Percentiles rank a stretch among this genome's conserved stretches.
phyloP scores from a whole-genome alignment of 2,329 filamentous ascomycete genomes.

The Leptographium lundbergii region DNA sequence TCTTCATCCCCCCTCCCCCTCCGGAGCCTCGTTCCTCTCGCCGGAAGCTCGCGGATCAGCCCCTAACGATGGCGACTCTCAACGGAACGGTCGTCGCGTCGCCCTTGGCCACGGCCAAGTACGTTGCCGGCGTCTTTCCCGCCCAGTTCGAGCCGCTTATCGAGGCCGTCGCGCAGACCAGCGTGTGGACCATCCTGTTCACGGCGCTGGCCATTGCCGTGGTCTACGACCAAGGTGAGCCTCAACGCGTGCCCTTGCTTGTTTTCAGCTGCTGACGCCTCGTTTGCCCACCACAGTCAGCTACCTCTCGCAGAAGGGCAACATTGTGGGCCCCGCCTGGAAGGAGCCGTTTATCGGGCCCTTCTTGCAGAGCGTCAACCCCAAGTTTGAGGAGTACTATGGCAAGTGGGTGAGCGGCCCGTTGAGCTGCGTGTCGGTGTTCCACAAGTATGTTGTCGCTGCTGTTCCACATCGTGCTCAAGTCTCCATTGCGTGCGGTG shows the following conservation, averaged over 20 bases:
- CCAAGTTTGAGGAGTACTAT: slow-evolving; percentile 83
- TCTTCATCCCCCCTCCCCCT: not conserved
- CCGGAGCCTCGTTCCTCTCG: not conserved
- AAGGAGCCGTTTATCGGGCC: slow-evolving; percentile 89
- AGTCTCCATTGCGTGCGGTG: not conserved
- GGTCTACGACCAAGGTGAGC: slow-evolving; percentile 76
- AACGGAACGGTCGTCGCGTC: slow-evolving; percentile 56
- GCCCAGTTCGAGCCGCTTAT: slow-evolving; percentile 43
- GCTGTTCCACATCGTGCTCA: no score
- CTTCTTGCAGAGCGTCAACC: slow-evolving; percentile 83
- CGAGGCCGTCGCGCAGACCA: slow-evolving; percentile 43
- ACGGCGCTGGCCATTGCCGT: slow-evolving; percentile 60
- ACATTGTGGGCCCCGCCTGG: slow-evolving; percentile 60
- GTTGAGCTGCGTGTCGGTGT: slow-evolving; percentile 93
- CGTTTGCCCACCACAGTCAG: slow-evolving; percentile 38
- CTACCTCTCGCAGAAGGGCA: slow-evolving; percentile 63
- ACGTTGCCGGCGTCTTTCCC: slow-evolving; percentile 34
- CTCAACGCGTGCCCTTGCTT: not conserved
- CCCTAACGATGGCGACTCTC: slow-evolving; percentile 17
- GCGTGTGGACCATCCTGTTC: slow-evolving; percentile 49
- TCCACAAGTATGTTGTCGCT: slow-evolving; percentile 72
- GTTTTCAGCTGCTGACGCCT: not conserved
- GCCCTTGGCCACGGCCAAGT: slow-evolving; percentile 48
- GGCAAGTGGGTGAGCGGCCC: slow-evolving; percentile 85
- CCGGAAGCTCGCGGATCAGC: not conserved